phyloP scores from a whole-genome alignment of 2,329 filamentous ascomycete genomes.

The Nemania diffusa region DNA sequence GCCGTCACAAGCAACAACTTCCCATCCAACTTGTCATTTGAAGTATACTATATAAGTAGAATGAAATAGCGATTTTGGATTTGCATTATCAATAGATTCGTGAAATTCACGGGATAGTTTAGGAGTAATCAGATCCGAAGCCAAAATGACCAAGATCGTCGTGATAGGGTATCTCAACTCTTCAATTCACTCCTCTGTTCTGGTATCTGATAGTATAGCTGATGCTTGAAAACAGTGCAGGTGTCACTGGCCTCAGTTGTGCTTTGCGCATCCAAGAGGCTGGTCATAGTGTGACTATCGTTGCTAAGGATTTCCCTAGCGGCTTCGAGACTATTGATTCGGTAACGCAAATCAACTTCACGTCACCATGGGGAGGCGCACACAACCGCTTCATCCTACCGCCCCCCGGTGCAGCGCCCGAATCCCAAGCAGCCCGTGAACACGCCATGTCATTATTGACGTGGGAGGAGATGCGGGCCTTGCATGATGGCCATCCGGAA shows the following conservation, averaged over 20 bases:
- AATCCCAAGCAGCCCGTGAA: constrained; percentile 52
- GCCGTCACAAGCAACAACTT: neutral
- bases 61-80: neutral
- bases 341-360: constrained; percentile 59
- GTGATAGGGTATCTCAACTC: constrained; percentile 43
- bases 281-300: constrained; percentile 54
- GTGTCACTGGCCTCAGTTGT: constrained; percentile 62
- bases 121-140: neutral
- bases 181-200: neutral
- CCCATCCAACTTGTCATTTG: neutral
- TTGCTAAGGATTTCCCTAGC: constrained; percentile 60
- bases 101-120: no score
- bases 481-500: constrained; percentile 48
- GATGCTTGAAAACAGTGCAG: constrained; percentile 54
- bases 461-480: constrained; percentile 55
- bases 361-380: constrained; percentile 68
- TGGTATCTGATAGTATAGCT: neutral
- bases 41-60: neutral
- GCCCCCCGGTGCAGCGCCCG: constrained; percentile 34
- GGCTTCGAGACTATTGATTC: constrained; percentile 58
- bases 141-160: constrained; percentile 41
- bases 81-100: no score
- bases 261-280: constrained; percentile 59
- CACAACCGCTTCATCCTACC: constrained; percentile 64
- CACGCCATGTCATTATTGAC: constrained; percentile 57